phyloP scores from a whole-genome alignment of 352 stramenopile species.

The Blastocystis sp. region DNA sequence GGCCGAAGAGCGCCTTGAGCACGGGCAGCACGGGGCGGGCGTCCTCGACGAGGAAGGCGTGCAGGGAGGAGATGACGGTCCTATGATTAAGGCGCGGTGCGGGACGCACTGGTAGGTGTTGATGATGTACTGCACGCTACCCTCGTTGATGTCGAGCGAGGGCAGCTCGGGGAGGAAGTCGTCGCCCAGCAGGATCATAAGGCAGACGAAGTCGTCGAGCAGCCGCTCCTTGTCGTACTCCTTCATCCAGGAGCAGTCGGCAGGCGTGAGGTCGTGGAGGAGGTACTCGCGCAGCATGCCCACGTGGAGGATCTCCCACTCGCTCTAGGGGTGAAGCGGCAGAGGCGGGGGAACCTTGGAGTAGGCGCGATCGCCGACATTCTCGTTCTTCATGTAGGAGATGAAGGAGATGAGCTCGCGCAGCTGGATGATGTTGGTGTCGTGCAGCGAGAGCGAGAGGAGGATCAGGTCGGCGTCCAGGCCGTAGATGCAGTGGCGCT shows the following conservation, averaged over 20 bases:
- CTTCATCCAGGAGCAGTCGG: constrained; percentile 67
- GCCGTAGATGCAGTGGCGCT: constrained; percentile 95
- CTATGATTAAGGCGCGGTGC: neutral
- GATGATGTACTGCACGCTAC: constrained; percentile 91
- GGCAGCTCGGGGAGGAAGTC: constrained; percentile 98
- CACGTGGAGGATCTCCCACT: constrained; percentile 73
- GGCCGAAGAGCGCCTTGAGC: constrained; percentile 12
- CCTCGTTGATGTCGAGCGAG: constrained; percentile 94
- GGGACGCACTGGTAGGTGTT: constrained; percentile 68
- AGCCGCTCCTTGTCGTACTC: constrained; percentile 84
- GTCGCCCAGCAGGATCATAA: constrained; percentile 99
- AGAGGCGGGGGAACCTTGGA: constrained; percentile 10
- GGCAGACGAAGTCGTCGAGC: constrained; percentile 98
- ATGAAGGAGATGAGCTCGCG: constrained; percentile 94
- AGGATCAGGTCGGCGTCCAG: constrained; percentile 98
- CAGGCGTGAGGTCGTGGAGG: constrained; percentile 86
- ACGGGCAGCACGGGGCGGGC: constrained; percentile 71
- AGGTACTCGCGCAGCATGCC: constrained; percentile 92
- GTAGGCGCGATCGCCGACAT: constrained; percentile 13
- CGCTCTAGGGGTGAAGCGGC: constrained; percentile 58
- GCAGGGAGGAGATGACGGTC: constrained; percentile 79
- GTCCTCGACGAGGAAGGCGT: constrained; percentile 82
- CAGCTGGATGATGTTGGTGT: constrained; percentile 95
- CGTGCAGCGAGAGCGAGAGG: constrained; percentile 91
- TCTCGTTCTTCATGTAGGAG: constrained; percentile 34